These are phyloP conservation scores for Bryoerythrophyllum caledonicum DNA, from an alignment of 225 moss, liverwort and hornwort species.

Conservation along the genomic window DNA sequence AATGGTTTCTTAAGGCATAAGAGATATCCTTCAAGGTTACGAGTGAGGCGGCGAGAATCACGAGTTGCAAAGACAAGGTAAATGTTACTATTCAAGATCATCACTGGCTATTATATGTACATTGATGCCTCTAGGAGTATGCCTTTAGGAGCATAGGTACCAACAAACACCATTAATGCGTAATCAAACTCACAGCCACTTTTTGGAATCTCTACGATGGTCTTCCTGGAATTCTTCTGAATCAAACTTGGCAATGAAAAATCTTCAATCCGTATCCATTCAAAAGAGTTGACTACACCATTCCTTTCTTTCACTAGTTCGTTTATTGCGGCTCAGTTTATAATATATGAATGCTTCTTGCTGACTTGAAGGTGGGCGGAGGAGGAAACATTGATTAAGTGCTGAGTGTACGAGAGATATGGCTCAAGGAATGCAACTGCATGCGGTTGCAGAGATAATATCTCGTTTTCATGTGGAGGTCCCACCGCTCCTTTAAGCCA, in stretches of 20 bases:
- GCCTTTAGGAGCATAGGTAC: too few relatives aligned
- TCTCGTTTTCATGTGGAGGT: conserved; percentile 24
- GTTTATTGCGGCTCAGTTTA: not conserved
- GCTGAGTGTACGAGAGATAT: conserved; percentile 15
- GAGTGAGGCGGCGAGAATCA: too few relatives aligned
- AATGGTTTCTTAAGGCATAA: too few relatives aligned
- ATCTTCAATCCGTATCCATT: conserved; percentile 14
- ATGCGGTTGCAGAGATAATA: conserved; percentile 15
- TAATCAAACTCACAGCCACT: too few relatives aligned
- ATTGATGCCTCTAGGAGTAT: too few relatives aligned
- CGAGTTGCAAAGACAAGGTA: too few relatives aligned
- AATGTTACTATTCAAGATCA: too few relatives aligned
- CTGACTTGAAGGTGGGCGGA: conserved; percentile 19
- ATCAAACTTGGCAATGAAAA: not conserved
- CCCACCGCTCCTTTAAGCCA: conserved; percentile 17
- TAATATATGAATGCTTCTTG: not conserved
- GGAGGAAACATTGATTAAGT: conserved; percentile 3
- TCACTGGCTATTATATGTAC: too few relatives aligned
- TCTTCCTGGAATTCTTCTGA: not conserved
- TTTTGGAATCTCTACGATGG: too few relatives aligned
- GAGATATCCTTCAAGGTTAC: too few relatives aligned
- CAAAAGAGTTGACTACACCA: conserved; percentile 10
- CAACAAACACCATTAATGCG: too few relatives aligned
- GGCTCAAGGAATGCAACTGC: conserved; percentile 19
- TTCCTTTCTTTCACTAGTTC: not conserved